A percentile compares a stretch with the other conserved stretches of the same genome.
These are phyloP conservation scores for Saxophila tyrrhenica DNA, from an alignment of 495 filamentous ascomycete species.

Conservation along the genomic window DNA sequence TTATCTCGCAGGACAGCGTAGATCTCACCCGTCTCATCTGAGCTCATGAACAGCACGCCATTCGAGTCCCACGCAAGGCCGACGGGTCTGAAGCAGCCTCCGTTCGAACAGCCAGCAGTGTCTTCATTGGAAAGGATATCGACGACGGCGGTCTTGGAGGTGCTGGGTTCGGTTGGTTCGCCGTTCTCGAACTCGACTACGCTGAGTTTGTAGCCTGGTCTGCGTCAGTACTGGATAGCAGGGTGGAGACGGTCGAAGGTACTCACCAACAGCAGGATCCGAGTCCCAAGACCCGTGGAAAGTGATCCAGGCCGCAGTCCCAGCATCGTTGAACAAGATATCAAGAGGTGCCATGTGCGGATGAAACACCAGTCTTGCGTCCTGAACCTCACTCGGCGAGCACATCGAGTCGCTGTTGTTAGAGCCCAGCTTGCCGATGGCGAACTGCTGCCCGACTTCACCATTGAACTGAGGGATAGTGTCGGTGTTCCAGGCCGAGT, in stretches of 20 bases:
- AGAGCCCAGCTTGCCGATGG: constrained; percentile 26
- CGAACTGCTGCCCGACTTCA: constrained; percentile 41
- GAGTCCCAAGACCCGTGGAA: constrained; percentile 32
- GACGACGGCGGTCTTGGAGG: constrained; percentile 32
- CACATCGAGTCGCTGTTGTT: constrained; percentile 29
- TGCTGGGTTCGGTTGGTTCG: constrained; percentile 31
- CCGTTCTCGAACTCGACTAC: constrained; percentile 37
- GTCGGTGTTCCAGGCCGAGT: constrained; percentile 47
- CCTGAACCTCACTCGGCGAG: constrained; percentile 6
- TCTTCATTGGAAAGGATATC: constrained; percentile 39
- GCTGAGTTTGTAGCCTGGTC: constrained; percentile 36
- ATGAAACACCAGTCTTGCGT: constrained; percentile 27
- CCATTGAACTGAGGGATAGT: constrained; percentile 38
- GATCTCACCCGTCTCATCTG: constrained; percentile 38
- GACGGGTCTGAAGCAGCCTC: constrained; percentile 40
- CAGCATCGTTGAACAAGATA: constrained; percentile 29
- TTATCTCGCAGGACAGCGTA: constrained; percentile 35
- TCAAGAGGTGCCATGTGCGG: constrained; percentile 33
- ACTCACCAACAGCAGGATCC: constrained; percentile 6
- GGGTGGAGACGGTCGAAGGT: neutral
- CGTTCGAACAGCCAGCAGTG: constrained; percentile 23
- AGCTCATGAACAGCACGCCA: constrained; percentile 39
- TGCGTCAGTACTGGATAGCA: neutral
- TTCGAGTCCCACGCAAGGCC: constrained; percentile 39
- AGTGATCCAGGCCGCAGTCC: constrained; percentile 31